Evolutionary conservation across 2,329 filamentous ascomycete species (phyloP), one percentile per base, ranked within the genome.

Genomic region (Cladosporium sp.): DNA sequence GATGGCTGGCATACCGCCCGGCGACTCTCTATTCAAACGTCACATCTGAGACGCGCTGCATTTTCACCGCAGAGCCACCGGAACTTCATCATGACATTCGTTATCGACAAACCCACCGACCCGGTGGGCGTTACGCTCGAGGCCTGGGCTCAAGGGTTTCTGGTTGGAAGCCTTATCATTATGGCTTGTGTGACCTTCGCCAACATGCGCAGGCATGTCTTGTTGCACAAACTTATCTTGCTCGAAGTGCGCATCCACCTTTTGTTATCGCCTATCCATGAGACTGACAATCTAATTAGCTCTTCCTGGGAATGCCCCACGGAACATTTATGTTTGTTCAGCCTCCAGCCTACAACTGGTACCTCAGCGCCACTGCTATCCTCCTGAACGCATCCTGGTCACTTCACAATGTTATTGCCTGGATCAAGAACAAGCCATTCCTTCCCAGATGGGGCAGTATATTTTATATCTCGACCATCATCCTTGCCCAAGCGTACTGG

Each of bases 361-460:
- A 82, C 64, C 70, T 85, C 2, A 81, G 79, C 1, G 69, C 73
- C 19, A 80, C 78, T 2, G 81, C 78, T 7, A 76, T 84, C 7
- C 73, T 79, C 15, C 73, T 85, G 19, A 82, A 83, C 55, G 67
- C 75, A n/a, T 83, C 79, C 3, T 84, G 80, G 78, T 75, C 72
- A 11, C 65, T 85, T 7, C 82, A 85, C 63, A 85, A 85, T 55
- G 72, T 85, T 53, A 80, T 85, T 52, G 75, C 82, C 0, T 85
- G 82, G 82, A 76, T 85, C 65, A 85, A 85, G 65, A 81, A 78
- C 54, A 76, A 74, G 47, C 82, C 82, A 0, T 83, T 84, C 57
- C 40, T 57, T 7, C 50, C 55, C n/a, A 45, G 52, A 50, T 55
- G 54, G 53, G 72, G 74, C 25, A 80, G 75, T 40, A 59, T 69